Percentiles rank a stretch among this genome's conserved stretches.
These are phyloP conservation scores for Phlyctochytrium bullatum DNA, from an alignment of 192 early-diverging fungal genomes.

Conservation along the genomic window DNA sequence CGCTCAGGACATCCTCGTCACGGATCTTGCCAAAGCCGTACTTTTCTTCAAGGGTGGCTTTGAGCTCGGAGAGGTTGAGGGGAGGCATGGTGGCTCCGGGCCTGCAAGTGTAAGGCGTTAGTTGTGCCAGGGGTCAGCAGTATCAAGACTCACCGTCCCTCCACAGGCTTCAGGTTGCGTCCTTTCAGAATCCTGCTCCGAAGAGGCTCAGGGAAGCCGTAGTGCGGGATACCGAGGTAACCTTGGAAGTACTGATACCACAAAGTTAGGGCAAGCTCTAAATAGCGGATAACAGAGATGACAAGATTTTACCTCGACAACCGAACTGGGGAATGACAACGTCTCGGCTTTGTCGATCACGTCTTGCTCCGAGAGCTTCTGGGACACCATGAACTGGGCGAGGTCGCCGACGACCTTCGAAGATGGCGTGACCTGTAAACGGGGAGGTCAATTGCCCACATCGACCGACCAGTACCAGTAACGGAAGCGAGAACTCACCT, in stretches of 20 bases:
- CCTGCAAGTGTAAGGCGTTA: slow-evolving; percentile 26
- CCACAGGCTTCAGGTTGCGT: slow-evolving; percentile 68
- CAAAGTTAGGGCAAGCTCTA: background rate
- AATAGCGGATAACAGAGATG: background rate
- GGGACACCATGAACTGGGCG: slow-evolving; percentile 97
- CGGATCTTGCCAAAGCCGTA: slow-evolving; percentile 74
- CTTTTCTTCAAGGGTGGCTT: slow-evolving; percentile 73
- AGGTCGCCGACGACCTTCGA: slow-evolving; percentile 98
- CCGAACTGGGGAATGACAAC: slow-evolving; percentile 90
- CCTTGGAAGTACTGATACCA: slow-evolving; percentile 96
- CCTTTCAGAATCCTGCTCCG: slow-evolving; percentile 70
- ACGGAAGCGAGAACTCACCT: too few relatives aligned
- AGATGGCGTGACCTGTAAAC: slow-evolving; percentile 96
- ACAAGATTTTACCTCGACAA: slow-evolving; percentile 66
- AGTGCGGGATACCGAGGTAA: slow-evolving; percentile 88
- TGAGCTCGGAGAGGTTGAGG: slow-evolving; percentile 75
- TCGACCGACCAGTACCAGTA: too few relatives aligned
- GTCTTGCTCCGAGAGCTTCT: slow-evolving; percentile 72
- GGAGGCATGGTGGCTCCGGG: slow-evolving; percentile 79
- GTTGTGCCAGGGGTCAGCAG: background rate
- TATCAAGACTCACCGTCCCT: slow-evolving; percentile 46
- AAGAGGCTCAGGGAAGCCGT: slow-evolving; percentile 91
- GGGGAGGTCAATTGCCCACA: too few relatives aligned
- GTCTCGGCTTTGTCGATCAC: slow-evolving; percentile 71
- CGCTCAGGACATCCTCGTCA: slow-evolving; percentile 74